Conservation (phyloP, 2,329 filamentous ascomycete genomes). For the Xylariales sp. region DNA sequence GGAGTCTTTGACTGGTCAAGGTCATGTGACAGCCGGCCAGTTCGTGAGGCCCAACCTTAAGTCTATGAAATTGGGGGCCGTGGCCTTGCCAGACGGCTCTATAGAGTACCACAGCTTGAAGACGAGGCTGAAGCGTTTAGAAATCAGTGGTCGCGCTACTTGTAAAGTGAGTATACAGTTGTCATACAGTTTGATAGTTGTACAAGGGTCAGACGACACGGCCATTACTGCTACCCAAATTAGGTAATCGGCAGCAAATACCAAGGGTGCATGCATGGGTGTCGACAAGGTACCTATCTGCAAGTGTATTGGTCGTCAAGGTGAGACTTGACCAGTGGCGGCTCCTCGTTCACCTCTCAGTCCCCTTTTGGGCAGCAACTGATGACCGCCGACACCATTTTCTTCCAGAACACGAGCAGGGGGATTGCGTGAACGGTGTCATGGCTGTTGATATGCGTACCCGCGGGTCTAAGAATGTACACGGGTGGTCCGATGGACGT, state of each 20-base stretch:
- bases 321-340: constrained; percentile 6
- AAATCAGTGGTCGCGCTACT: too few species aligned
- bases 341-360: not conserved
- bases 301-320: constrained; percentile 4
- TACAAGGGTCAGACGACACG: not conserved
- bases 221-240: not conserved
- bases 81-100: too few species aligned
- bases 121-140: too few species aligned
- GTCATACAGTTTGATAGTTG: not conserved
- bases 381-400: not conserved
- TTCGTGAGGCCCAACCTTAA: constrained; percentile 3
- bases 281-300: constrained; percentile 3
- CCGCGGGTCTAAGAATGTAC: not conserved
- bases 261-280: constrained; percentile 4
- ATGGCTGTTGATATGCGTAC: not conserved
- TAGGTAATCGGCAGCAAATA: not conserved
- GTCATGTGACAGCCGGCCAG: constrained; percentile 6
- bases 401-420: not conserved
- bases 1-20: constrained; percentile 1
- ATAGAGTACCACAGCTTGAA: too few species aligned
- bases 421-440: too few species aligned
- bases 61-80: constrained; percentile 3
- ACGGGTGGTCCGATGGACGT: not conserved
- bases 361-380: constrained; percentile 3
- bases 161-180: too few species aligned